These are phyloP conservation scores for Tricholomella constricta DNA, from an alignment of 768 basidiomycete species.

Conservation along the genomic window DNA sequence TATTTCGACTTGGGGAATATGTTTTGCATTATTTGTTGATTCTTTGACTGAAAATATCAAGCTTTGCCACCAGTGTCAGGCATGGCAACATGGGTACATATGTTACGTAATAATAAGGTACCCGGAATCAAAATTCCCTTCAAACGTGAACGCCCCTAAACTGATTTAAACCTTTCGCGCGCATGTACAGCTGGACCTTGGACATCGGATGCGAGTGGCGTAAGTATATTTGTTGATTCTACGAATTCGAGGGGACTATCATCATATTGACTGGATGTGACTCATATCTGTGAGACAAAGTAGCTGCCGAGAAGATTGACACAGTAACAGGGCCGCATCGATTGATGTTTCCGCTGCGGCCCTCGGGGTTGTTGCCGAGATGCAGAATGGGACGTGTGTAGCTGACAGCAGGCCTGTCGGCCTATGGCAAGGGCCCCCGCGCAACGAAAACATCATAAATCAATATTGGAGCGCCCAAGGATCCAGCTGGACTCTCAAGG, in stretches of 20 bases:
- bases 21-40: too few species aligned
- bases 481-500: too few species aligned
- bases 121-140: background rate
- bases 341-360: background rate
- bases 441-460: too few species aligned
- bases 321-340: background rate
- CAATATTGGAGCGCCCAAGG: too few species aligned
- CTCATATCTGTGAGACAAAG: background rate
- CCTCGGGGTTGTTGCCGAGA: background rate
- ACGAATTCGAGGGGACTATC: background rate
- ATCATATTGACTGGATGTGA: background rate
- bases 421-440: too few species aligned
- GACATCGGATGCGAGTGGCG: background rate
- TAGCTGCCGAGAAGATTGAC: background rate
- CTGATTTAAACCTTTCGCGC: too few species aligned
- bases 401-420: too few species aligned
- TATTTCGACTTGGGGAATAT: too few species aligned
- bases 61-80: too few species aligned
- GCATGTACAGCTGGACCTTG: too few species aligned
- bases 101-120: conserved; percentile 4
- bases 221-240: background rate
- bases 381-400: background rate
- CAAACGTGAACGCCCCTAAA: too few species aligned
- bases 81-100: background rate
- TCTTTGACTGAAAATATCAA: too few species aligned